phyloP scores from a whole-genome alignment of 225 moss, liverwort and hornwort genomes.

The Asterella californica region DNA sequence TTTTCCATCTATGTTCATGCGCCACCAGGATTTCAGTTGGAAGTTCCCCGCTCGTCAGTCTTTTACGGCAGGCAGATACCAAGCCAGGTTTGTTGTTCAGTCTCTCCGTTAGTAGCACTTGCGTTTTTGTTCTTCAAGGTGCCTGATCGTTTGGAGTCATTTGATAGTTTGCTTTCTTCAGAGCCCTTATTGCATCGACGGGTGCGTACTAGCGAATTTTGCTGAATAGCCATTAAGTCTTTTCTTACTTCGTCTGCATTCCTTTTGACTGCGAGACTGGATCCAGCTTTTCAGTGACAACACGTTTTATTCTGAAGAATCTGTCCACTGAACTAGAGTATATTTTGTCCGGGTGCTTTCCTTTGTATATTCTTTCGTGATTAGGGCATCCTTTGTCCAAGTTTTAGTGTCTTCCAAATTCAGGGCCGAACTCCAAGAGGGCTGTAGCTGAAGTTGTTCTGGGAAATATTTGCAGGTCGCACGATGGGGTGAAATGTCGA shows the following conservation, averaged over 20 bases:
- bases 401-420: neutral
- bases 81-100: constrained; percentile 52
- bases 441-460: neutral
- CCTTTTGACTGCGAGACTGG: neutral
- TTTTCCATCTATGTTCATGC: constrained; percentile 72
- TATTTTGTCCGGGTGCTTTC: too few relatives aligned
- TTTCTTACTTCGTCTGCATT: neutral
- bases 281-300: neutral
- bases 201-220: too few relatives aligned
- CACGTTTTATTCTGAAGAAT: neutral
- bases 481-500: constrained; percentile 51
- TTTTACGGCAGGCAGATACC: constrained; percentile 75
- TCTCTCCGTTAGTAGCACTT: neutral
- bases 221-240: neutral
- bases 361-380: too few relatives aligned
- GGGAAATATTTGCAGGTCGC: constrained; percentile 29
- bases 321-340: too few relatives aligned
- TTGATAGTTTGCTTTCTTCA: neutral
- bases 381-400: neutral
- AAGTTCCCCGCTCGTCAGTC: constrained; percentile 50
- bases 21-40: constrained; percentile 54
- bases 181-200: neutral
- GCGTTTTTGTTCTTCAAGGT: neutral
- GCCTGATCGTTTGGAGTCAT: neutral
- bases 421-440: neutral